Evolutionary conservation across 2,329 filamentous ascomycete genomes (phyloP), one percentile per base, ranked within the genome.

Genomic region (Aschersonia sp.): DNA sequence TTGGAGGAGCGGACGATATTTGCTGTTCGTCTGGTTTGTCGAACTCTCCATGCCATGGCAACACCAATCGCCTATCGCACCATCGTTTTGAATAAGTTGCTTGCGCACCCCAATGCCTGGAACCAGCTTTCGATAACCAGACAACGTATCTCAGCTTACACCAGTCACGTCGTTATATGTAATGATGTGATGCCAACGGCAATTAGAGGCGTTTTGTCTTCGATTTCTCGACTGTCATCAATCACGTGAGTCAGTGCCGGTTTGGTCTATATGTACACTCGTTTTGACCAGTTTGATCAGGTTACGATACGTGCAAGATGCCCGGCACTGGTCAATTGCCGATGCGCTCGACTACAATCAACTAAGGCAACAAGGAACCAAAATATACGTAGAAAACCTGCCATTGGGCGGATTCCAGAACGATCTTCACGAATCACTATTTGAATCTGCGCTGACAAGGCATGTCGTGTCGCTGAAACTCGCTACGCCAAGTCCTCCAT

Each of bases 1-100:
- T 29, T 46, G 44, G 44, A 51, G 12, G 12, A 44, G 30, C 46
- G 35, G 30, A 61, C 67, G 9, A 52, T 71, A 35, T 56, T 58
- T 28, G 51, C 53, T 40, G 56, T 60, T 47, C 66, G 69, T n/a
- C 54, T 60, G 45, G 54, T 67, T 29, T 72, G 65, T 40, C 61
- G 54, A 46, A 60, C 64, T 35, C 63, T 72, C 44, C 58, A 71
- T 47, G 58, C 59, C 12, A 64, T 50, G 32, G 61, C 64, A 40
- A 68, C 63, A 9, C 71, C 71, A 0, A 63, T 72, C 29, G 55
- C 59, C 40, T 74, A 72, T 53, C 61, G 61, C 32, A 59, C 55
- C 6, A 48, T 73, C 29, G 54, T 54, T 1, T 53, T 73, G 28
- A 71, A 65, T 46, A 56, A 62, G 42, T 50, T 52, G 40, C 61